phyloP scores from a whole-genome alignment of 1,139 yeast genomes.

The Wickerhamiella infanticola region DNA sequence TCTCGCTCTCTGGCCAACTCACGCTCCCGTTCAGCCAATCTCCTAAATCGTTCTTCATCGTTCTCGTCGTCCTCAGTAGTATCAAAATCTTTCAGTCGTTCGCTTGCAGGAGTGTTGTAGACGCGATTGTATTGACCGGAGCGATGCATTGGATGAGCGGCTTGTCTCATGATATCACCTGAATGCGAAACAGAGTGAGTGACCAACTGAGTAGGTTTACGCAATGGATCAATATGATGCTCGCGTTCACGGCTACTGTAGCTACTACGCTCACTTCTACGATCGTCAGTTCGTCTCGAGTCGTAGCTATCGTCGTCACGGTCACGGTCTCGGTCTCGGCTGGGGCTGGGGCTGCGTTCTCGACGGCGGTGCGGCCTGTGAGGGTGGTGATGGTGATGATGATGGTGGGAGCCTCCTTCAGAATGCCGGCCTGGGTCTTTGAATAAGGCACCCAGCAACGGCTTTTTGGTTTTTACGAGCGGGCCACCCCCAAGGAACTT shows the following conservation, averaged over 20 bases:
- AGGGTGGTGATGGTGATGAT: background rate
- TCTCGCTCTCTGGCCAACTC: background rate
- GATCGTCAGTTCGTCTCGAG: background rate
- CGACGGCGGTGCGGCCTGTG: background rate
- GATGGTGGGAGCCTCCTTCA: background rate
- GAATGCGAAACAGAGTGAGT: no score
- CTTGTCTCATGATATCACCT: no score
- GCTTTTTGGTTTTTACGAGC: conserved; percentile 7
- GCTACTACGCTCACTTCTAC: background rate
- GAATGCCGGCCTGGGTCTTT: background rate
- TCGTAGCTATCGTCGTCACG: background rate
- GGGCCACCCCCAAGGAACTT: conserved; percentile 8
- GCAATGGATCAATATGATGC: background rate
- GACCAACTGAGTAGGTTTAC: no score
- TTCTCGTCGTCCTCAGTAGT: background rate
- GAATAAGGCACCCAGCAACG: conserved; percentile 10
- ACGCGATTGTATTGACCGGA: background rate
- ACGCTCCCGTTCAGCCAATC: background rate
- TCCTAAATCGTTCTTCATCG: background rate
- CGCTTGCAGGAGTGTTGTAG: background rate
- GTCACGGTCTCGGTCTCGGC: background rate
- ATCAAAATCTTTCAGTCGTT: background rate
- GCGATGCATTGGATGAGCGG: background rate
- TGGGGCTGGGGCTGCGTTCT: background rate
- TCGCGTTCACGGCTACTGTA: background rate